These are phyloP conservation scores for Tetradesmus lagerheimii DNA, from an alignment of 139 green algal species.

Conservation along the genomic window DNA sequence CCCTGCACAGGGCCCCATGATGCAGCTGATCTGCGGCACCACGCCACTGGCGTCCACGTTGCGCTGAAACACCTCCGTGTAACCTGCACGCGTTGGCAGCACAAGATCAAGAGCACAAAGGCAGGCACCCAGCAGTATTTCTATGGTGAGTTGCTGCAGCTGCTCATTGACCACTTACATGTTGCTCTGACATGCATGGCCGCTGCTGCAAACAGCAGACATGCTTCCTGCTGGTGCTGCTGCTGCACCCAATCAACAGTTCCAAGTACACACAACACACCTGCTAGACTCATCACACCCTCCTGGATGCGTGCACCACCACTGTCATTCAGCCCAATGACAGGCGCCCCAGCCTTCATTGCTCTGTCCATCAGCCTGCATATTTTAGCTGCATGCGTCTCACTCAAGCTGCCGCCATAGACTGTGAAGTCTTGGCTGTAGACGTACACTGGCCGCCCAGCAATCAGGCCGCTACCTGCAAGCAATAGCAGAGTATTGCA, in stretches of 20 bases:
- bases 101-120: too few species aligned
- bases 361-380: slow-evolving; percentile 43
- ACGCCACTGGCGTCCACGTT: slow-evolving; percentile 84
- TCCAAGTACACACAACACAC: background rate
- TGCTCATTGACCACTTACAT: too few species aligned
- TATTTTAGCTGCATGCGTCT: slow-evolving; percentile 77
- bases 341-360: slow-evolving; percentile 53
- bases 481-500: too few species aligned
- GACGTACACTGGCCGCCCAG: slow-evolving; percentile 64
- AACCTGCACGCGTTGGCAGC: slow-evolving; percentile 45
- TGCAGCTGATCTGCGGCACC: slow-evolving; percentile 76
- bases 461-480: slow-evolving; percentile 58
- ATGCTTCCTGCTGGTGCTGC: too few species aligned
- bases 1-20: slow-evolving; percentile 79
- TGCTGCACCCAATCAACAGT: background rate
- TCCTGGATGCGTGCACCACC: slow-evolving; percentile 81
- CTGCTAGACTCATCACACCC: slow-evolving; percentile 60
- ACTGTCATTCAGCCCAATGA: slow-evolving; percentile 80
- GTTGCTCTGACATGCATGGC: too few species aligned
- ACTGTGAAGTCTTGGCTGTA: slow-evolving; percentile 81
- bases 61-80: slow-evolving; percentile 48
- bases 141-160: too few species aligned
- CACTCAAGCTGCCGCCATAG: slow-evolving; percentile 71
- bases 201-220: too few species aligned
- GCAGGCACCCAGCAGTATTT: too few species aligned